A percentile compares a stretch with the other conserved stretches of the same genome.
Evolutionary conservation across 2,329 filamentous ascomycete genomes (phyloP).

Genomic region (Cercospora janseana): DNA sequence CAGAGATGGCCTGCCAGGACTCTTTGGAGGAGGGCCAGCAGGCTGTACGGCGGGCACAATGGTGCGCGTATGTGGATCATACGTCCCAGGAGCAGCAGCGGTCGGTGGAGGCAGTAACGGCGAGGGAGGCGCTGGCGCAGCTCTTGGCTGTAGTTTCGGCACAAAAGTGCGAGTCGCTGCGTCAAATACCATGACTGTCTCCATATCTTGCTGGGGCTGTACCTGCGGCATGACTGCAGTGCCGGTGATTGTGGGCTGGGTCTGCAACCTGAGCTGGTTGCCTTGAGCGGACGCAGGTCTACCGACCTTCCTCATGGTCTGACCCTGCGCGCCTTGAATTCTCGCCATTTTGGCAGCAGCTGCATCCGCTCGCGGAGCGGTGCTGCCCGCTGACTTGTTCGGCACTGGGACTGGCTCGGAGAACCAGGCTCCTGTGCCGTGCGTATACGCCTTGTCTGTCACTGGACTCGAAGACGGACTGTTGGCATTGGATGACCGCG

Average conservation of each 20-base stretch:
- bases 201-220: slow-evolving; percentile 21
- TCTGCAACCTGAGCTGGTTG: slow-evolving; percentile 12
- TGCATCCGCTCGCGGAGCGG: slow-evolving; percentile 16
- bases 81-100: slow-evolving; percentile 27
- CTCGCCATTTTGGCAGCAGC: slow-evolving; percentile 24
- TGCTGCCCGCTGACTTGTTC: slow-evolving; percentile 1
- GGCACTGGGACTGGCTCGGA: slow-evolving; percentile 58
- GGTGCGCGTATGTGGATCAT: slow-evolving; percentile 34
- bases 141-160: slow-evolving; percentile 26
- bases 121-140: slow-evolving; percentile 20
- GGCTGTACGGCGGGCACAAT: slow-evolving; percentile 27
- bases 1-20: slow-evolving; percentile 35
- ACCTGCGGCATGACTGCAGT: slow-evolving; percentile 10
- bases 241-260: slow-evolving; percentile 14
- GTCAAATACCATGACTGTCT: slow-evolving; percentile 37
- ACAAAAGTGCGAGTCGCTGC: slow-evolving; percentile 34
- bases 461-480: slow-evolving; percentile 26
- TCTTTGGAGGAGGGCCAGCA: slow-evolving; percentile 31
- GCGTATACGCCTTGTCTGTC: slow-evolving; percentile 28
- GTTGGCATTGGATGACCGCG: slow-evolving; percentile 47
- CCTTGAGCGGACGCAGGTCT: slow-evolving; percentile 18
- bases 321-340: slow-evolving; percentile 25
- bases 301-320: slow-evolving; percentile 22
- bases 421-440: slow-evolving; percentile 52
- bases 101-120: slow-evolving; percentile 17